Percentiles rank a stretch among this genome's conserved stretches.
Evolutionary conservation across 139 green algal genomes (phyloP).

Genomic region (Desmodesmus armatus): DNA sequence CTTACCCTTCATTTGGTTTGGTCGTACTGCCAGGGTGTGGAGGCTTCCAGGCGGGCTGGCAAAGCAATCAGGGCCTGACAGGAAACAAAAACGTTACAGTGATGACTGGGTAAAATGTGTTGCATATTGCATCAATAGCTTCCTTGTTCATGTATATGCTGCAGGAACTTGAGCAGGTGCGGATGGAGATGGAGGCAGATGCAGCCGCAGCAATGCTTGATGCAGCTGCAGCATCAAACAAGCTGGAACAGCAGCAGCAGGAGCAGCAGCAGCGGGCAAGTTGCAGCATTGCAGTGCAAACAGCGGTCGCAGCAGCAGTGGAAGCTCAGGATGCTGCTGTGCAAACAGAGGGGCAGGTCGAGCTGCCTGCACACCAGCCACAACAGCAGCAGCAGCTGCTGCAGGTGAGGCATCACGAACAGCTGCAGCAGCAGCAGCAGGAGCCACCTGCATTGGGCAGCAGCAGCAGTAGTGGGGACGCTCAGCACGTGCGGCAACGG

Average conservation of each 20-base stretch:
- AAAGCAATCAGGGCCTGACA: no score
- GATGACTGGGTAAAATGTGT: no score
- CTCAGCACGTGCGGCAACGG: neutral
- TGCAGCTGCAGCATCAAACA: slow-evolving; percentile 7
- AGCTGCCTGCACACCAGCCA: no score
- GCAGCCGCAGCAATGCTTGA: slow-evolving; percentile 25
- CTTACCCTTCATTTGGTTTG: no score
- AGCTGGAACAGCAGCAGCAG: slow-evolving; percentile 9
- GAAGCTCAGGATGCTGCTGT: slow-evolving; percentile 8
- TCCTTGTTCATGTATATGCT: no score
- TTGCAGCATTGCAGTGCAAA: neutral
- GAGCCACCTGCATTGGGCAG: no score
- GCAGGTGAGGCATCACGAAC: no score
- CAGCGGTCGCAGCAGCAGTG: neutral
- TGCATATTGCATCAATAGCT: no score
- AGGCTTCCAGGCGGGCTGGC: no score
- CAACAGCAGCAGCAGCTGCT: neutral
- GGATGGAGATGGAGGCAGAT: slow-evolving; percentile 26
- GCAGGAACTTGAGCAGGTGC: slow-evolving; percentile 28
- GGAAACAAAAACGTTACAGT: no score
- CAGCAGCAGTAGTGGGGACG: neutral
- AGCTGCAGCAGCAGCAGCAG: no score
- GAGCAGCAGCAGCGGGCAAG: slow-evolving; percentile 13
- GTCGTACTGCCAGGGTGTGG: no score
- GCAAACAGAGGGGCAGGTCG: slow-evolving; percentile 14